Conservation (phyloP, 495 filamentous ascomycete genomes). For the Staphylotrichum tortipilum region DNA sequence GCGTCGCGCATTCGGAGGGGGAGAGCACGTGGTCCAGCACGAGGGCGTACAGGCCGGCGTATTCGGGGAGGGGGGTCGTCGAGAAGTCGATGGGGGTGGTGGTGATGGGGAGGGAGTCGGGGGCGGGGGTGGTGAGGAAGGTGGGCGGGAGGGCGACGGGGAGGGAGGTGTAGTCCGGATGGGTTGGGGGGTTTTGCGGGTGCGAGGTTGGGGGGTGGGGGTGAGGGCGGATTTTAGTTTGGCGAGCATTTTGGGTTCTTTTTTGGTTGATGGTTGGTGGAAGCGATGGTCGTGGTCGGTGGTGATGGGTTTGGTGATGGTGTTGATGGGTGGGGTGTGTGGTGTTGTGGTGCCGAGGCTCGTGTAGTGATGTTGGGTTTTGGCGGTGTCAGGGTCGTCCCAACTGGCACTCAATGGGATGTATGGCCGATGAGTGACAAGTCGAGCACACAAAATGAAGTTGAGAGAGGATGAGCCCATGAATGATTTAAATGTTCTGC, state of each 20-base stretch:
- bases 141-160: conserved; percentile 23
- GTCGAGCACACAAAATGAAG: too few relatives aligned
- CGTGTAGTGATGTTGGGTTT: too few relatives aligned
- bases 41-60: conserved; percentile 47
- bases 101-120: conserved; percentile 18
- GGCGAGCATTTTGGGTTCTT: not conserved
- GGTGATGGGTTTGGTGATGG: not conserved
- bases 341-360: too few relatives aligned
- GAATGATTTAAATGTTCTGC: not conserved
- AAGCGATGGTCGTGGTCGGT: not conserved
- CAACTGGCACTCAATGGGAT: too few relatives aligned
- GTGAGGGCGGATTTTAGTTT: conserved; percentile 1
- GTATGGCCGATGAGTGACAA: too few relatives aligned
- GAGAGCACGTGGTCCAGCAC: conserved; percentile 58
- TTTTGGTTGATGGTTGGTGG: not conserved
- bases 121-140: conserved; percentile 22
- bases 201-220: not conserved
- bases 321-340: too few relatives aligned
- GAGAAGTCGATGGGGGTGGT: conserved; percentile 43
- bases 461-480: not conserved
- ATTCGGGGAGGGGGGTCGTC: conserved; percentile 44
- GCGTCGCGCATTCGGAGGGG: conserved; percentile 48
- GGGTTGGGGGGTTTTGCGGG: conserved; percentile 5
- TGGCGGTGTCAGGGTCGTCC: too few relatives aligned
- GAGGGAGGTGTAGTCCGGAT: conserved; percentile 26